Base-by-base conservation (phyloP, 2,329 filamentous ascomycete species). In the Aureobasidium namibiae region DNA sequence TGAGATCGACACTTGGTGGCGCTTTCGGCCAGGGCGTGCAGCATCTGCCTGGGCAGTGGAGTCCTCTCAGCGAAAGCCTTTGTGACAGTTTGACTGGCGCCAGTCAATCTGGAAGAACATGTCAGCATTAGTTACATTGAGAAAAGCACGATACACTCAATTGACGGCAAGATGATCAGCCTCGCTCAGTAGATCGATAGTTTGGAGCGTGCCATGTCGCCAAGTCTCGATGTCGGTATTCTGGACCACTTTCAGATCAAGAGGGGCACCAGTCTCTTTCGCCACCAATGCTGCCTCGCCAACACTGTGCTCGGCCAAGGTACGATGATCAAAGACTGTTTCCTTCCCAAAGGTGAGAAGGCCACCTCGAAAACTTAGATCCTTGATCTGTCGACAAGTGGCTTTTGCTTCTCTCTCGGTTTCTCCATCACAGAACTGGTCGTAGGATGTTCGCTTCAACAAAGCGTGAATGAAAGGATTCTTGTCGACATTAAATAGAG, bases 361-460 rank as follows among this genome's bases (percentile, higher is more conserved):
- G 2, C 82, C 77, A 4, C 80, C 80, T 13, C 75, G 71, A 61
- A 77, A 82, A 16, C 80, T 80, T 16, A 44, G 21, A 9, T 26
- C 21, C 16, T 16, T 44, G 41, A 44, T 44, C 3, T 39, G 38
- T 39, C 10, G 38, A 9, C 38, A 39, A 16, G 41, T 44, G 61
- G 63, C 77, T 79, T 73, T 69, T 1, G 82, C 78, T 57, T 82
- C 79, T 1, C 60, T 57, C 39, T 74, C 71, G 53, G 76, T 80
- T 34, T 75, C 75, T 0, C 80, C 80, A 0, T 80, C 80, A 62
- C 80, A 82, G 68, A 82, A 83, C 49, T 83, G 80, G 61, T 81
- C 75, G 64, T 82, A 83, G 14, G 82, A 72, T 9, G 77, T 71
- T 54, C 75, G 73, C 63, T 76, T 76, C 24, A 78, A 67, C 3